Evolutionary conservation across 2,329 filamentous ascomycete species (phyloP), one percentile per base, ranked within the genome.

Genomic region (Diaporthe sp.): DNA sequence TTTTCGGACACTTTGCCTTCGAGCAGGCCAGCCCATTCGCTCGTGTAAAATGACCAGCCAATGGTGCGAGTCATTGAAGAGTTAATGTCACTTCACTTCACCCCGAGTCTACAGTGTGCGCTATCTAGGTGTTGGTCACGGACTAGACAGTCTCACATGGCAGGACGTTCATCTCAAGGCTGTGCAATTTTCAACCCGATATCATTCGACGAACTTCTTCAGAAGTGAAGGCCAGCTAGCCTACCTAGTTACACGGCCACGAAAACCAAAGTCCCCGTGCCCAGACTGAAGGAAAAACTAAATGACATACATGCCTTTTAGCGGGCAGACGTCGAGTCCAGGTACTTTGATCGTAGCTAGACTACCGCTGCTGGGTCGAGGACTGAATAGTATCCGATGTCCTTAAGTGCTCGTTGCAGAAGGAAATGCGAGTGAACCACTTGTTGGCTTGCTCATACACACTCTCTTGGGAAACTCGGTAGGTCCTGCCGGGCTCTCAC

Each of bases 1-100:
- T 19, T 53, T 53, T 19, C 9, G 44, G 62, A 51, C 31, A 51
- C 31, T 53, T 15, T 39, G 44, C 62, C 62, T 34, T 49, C 0
- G 31, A 25, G 22, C 44, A 68, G 22, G 62, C 31, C 12, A 37
- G 44, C 15, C 31, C 46, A 53, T 53, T 51, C 44, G 62, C 62
- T 25, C 7, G 3, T 25, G 22, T 25, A 12, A 53, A 51, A 51
- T 68, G 46, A 37, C 22, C 22, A 12, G 13, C 12, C 44, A 53
- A 39, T 68, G 17, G 22, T 39, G 31, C 62, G 62, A 68, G 62
- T 68, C 62, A 68, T 68, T 34, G 10, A 37, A 51, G 12, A 22
- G 6, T 19, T 2, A 37, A 25, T 19, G 22, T 12, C 62, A 25
- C 19, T 51, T 12, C 62, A 25, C 19, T 51, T 31, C 4, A 39